Evolutionary conservation across 1,139 yeast genomes (phyloP).

Genomic region (Cylindricascospora bacillispora): DNA sequence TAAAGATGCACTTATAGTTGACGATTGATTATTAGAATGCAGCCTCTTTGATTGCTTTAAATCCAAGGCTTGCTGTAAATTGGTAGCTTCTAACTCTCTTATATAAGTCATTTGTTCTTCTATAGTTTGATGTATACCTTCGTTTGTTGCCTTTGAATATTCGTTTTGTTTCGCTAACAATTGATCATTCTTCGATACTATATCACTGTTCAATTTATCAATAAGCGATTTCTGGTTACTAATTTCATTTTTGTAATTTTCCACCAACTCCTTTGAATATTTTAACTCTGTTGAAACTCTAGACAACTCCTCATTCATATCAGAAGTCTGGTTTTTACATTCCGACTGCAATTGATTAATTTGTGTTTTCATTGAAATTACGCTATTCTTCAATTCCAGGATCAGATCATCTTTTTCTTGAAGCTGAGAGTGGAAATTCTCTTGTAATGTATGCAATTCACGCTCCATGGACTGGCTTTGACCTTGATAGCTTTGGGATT

Average conservation of each 20-base stretch:
- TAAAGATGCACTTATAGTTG: slow-evolving; percentile 28
- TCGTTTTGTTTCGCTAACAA: slow-evolving; percentile 18
- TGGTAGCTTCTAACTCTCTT: slow-evolving; percentile 40
- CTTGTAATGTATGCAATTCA: too few species aligned
- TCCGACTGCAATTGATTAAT: too few species aligned
- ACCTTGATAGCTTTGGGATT: too few species aligned
- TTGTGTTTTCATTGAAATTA: too few species aligned
- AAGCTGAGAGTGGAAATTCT: too few species aligned
- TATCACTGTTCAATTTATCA: slow-evolving; percentile 9
- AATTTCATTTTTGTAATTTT: slow-evolving; percentile 15
- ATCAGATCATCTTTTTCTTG: too few species aligned
- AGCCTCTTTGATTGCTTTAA: too few species aligned
- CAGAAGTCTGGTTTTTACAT: too few species aligned
- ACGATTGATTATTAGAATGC: too few species aligned
- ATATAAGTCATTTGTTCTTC: slow-evolving; percentile 41
- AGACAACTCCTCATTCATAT: too few species aligned
- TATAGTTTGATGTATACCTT: slow-evolving; percentile 17
- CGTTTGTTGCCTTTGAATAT: slow-evolving; percentile 12
- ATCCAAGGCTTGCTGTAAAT: slow-evolving; percentile 36
- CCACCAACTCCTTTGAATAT: slow-evolving; percentile 11
- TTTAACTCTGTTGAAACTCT: slow-evolving; percentile 8
- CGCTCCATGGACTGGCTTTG: too few species aligned
- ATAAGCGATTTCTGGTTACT: slow-evolving; percentile 11
- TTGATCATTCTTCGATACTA: slow-evolving; percentile 17
- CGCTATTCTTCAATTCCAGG: too few species aligned